phyloP scores from a whole-genome alignment of 73 alveolate species.

The Urostyla sp. region DNA sequence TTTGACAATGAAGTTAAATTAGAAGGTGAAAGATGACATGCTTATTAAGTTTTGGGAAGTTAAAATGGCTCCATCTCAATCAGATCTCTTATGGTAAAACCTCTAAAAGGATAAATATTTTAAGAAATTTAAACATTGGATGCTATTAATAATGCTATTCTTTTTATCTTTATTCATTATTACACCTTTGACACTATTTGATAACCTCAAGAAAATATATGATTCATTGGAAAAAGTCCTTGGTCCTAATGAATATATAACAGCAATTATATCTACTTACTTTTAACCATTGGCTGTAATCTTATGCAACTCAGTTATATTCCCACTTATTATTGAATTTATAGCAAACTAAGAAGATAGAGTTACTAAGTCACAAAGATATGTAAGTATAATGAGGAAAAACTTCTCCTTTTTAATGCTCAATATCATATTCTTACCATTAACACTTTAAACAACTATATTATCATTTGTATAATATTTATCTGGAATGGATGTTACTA shows the following conservation, averaged over 20 bases:
- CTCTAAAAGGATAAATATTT: constrained; percentile 1
- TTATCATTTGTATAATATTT: constrained; percentile 30
- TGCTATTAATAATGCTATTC: background rate
- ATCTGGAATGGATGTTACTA: background rate
- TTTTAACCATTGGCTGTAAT: constrained; percentile 19
- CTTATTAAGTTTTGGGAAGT: constrained; percentile 25
- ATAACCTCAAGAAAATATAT: constrained; percentile 19
- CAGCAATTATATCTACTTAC: background rate
- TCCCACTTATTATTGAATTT: constrained; percentile 26
- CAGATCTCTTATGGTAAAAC: constrained; percentile 39
- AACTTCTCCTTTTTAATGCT: constrained; percentile 40
- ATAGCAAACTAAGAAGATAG: constrained; percentile 21
- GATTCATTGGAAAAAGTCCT: background rate
- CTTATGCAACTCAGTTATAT: constrained; percentile 31
- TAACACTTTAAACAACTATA: constrained; percentile 36
- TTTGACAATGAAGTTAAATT: background rate
- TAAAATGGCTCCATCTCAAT: constrained; percentile 37
- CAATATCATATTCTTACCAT: constrained; percentile 16
- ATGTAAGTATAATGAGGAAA: constrained; percentile 45
- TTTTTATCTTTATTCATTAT: constrained; percentile 7
- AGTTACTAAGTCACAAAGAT: background rate
- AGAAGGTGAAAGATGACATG: background rate
- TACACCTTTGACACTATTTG: constrained; percentile 31
- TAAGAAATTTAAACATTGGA: background rate
- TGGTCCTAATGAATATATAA: background rate